Conservation (phyloP, 768 basidiomycete genomes). For the Mycena galopus region DNA sequence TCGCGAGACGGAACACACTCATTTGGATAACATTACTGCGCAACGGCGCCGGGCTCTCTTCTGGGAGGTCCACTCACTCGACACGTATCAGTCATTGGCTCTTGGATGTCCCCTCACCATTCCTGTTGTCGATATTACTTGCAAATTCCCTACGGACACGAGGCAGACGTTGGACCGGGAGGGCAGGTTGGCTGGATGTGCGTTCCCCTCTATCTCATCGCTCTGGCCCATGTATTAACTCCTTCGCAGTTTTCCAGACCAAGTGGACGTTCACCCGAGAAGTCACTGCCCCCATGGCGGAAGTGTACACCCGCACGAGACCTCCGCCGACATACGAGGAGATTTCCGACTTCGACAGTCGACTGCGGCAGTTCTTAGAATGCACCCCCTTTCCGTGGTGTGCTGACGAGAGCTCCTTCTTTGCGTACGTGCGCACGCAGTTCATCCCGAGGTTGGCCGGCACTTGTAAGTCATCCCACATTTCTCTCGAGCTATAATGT, state of each 20-base stretch:
- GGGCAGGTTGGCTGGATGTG: conserved; percentile 10
- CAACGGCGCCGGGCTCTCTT: conserved; percentile 20
- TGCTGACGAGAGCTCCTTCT: neutral
- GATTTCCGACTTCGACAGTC: conserved; percentile 29
- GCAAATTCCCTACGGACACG: conserved; percentile 10
- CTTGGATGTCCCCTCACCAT: conserved; percentile 37
- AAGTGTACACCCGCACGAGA: conserved; percentile 43
- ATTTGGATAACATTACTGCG: neutral
- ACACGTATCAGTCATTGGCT: conserved; percentile 46
- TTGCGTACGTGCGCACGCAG: neutral
- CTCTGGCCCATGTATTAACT: too few species aligned
- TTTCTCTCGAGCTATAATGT: neutral
- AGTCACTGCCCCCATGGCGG: conserved; percentile 42
- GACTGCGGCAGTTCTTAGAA: conserved; percentile 24
- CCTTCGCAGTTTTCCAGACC: neutral
- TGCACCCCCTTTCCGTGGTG: neutral
- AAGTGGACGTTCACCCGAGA: conserved; percentile 18
- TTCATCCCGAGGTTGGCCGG: conserved; percentile 11
- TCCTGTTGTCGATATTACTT: conserved; percentile 35
- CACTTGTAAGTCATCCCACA: neutral
- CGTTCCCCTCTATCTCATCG: neutral
- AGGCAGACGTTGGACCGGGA: neutral
- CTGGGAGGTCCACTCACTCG: conserved; percentile 22
- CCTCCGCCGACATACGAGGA: conserved; percentile 45
- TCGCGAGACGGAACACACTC: neutral